phyloP scores from a whole-genome alignment of 805 yeast species.

The Kluyveromyces nonfermentans region DNA sequence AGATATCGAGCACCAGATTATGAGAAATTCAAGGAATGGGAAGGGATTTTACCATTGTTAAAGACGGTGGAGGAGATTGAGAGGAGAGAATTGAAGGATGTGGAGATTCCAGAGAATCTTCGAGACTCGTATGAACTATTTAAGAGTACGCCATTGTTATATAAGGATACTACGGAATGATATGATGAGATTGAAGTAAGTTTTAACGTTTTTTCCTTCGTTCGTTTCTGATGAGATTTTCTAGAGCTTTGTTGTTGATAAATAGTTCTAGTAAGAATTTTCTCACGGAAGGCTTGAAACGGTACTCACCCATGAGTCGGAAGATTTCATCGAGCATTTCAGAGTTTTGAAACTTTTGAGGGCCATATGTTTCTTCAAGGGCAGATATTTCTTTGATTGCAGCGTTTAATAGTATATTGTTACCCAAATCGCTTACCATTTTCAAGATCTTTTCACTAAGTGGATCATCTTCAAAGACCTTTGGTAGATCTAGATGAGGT shows the following conservation, averaged over 20 bases:
- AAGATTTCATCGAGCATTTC: constrained; percentile 45
- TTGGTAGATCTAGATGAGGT: constrained; percentile 5
- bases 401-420: constrained; percentile 41
- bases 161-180: constrained; percentile 15
- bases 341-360: constrained; percentile 42
- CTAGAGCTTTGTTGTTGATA: constrained; percentile 44
- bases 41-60: constrained; percentile 23
- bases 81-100: constrained; percentile 3
- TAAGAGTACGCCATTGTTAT: constrained; percentile 22
- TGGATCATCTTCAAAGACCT: constrained; percentile 18
- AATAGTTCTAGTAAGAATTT: constrained; percentile 59
- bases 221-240: constrained; percentile 39
- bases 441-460: constrained; percentile 24
- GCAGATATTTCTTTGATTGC: constrained; percentile 50
- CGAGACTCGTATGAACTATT: constrained; percentile 20
- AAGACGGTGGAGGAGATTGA: constrained; percentile 7
- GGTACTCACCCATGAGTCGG: constrained; percentile 45
- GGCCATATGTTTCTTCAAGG: constrained; percentile 42
- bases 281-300: constrained; percentile 53
- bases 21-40: constrained; percentile 12
- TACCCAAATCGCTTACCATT: constrained; percentile 46
- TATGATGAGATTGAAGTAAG: background rate
- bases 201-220: constrained; percentile 17
- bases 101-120: constrained; percentile 20
- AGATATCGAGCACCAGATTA: constrained; percentile 11